A percentile compares a stretch with the other conserved stretches of the same genome.
These are phyloP conservation scores for Colletotrichum sp. DNA, from an alignment of 2,329 filamentous ascomycete genomes.

Conservation along the genomic window DNA sequence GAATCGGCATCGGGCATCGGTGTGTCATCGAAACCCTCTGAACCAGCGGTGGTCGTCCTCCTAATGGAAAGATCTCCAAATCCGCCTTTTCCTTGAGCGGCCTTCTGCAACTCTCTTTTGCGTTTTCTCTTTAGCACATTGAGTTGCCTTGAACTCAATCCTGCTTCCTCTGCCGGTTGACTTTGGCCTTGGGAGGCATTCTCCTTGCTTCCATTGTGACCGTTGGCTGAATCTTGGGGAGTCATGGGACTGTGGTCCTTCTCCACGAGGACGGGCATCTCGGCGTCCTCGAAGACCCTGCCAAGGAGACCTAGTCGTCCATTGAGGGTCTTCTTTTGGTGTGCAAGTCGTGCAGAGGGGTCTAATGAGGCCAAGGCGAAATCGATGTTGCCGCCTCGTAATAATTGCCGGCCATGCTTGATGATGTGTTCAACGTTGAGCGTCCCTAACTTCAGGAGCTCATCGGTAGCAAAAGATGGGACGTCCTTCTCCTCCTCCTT, in stretches of 20 bases:
- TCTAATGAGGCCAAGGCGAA: constrained; percentile 83
- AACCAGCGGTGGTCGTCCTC: constrained; percentile 63
- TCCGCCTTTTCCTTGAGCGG: constrained; percentile 83
- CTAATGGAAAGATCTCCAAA: constrained; percentile 85
- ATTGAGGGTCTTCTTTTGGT: constrained; percentile 88
- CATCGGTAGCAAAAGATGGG: constrained; percentile 50
- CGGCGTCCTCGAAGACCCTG: constrained; percentile 83
- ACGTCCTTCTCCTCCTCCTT: constrained; percentile 65
- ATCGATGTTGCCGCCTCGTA: constrained; percentile 87
- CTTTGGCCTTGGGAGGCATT: constrained; percentile 38
- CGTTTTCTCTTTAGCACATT: constrained; percentile 95
- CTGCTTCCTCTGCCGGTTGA: constrained; percentile 64
- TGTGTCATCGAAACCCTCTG: constrained; percentile 68
- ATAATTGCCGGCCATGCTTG: constrained; percentile 80
- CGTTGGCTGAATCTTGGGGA: constrained; percentile 46
- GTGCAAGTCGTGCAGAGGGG: constrained; percentile 77
- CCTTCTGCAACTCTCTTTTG: constrained; percentile 87
- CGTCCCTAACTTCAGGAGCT: constrained; percentile 73
- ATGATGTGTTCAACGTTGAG: constrained; percentile 83
- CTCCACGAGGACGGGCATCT: constrained; percentile 64
- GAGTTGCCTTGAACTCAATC: constrained; percentile 88
- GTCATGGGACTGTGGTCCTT: constrained; percentile 51
- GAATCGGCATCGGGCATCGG: constrained; percentile 55
- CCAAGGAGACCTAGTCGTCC: constrained; percentile 85
- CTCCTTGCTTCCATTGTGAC: constrained; percentile 39